Base-by-base conservation (phyloP, 257 asterid species). In the Ballota nigra region DNA sequence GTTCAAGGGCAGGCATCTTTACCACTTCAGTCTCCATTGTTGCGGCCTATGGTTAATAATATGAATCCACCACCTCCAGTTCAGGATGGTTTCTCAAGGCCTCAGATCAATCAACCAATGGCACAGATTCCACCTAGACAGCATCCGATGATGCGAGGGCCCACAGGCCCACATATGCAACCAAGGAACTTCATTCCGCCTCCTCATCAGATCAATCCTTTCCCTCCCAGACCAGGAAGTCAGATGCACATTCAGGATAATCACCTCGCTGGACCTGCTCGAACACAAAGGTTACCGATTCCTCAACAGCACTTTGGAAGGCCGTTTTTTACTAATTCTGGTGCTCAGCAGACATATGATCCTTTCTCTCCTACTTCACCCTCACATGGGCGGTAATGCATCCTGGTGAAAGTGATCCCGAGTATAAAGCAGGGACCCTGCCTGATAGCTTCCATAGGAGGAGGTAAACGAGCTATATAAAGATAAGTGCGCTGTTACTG, bases 361-460 rank as follows among this genome's bases (percentile, higher is more conserved):
- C 98, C 98, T 47, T 89, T 93, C 74, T 78, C 92, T 1, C 91
- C 97, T 33, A 86, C 92, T 47, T 72, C 96, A 15, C 67, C 80
- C 87, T 49, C 95, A 38, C 59, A 76, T 75, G 78, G 82, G 80
- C 34, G 79, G 83, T 41, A 75, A 70, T 69, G 78, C 76, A 26
- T 26, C 29, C 29, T 3, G 3, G 3, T 31, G 34, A 34, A 34
- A 34, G 40, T 6, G 40, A 87, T 78, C 88, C 96, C 33, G 97
- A 92, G 82, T 92, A 88, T 9, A 95, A 88, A 29, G 92, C n/a
- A 88, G 58, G 12, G 12, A 8, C 12, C 47, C 20, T 18, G 13
- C 72, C 79, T 92, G 79, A 88, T 92, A 95, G 93, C 91, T 36
- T 92, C 96, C 22, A 96, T 88, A 9, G 91, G 97, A 71, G 97